phyloP scores from a whole-genome alignment of 2,329 filamentous ascomycete genomes.

The Diaporthe batatas region DNA sequence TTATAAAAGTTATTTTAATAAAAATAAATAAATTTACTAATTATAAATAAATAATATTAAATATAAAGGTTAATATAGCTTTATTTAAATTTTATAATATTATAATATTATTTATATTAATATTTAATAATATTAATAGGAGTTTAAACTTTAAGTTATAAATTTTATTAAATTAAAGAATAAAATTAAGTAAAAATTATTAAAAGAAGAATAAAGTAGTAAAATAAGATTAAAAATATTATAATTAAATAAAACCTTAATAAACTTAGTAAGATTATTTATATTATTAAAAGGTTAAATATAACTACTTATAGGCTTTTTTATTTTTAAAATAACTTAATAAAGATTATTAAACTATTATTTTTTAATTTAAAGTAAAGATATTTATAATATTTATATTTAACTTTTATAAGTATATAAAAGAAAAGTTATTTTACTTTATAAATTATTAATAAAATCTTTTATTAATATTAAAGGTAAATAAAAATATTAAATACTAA shows the following conservation, averaged over 20 bases:
- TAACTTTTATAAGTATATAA: neutral
- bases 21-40: too few relatives aligned
- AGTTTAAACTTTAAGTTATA: neutral
- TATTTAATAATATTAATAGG: neutral
- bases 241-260: neutral
- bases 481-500: neutral
- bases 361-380: neutral
- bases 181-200: too few relatives aligned
- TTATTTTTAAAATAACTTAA: neutral
- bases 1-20: too few relatives aligned
- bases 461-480: neutral
- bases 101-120: neutral
- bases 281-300: neutral
- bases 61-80: too few relatives aligned
- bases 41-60: too few relatives aligned
- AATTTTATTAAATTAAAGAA: neutral
- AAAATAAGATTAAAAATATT: neutral
- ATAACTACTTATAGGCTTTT: neutral
- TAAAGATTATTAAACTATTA: neutral
- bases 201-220: neutral
- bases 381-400: neutral
- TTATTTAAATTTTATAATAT: neutral
- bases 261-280: neutral
- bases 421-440: neutral
- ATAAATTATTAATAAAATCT: neutral